Base-by-base conservation (phyloP, 163 green algal genomes). In the Chlorella variabilis region DNA sequence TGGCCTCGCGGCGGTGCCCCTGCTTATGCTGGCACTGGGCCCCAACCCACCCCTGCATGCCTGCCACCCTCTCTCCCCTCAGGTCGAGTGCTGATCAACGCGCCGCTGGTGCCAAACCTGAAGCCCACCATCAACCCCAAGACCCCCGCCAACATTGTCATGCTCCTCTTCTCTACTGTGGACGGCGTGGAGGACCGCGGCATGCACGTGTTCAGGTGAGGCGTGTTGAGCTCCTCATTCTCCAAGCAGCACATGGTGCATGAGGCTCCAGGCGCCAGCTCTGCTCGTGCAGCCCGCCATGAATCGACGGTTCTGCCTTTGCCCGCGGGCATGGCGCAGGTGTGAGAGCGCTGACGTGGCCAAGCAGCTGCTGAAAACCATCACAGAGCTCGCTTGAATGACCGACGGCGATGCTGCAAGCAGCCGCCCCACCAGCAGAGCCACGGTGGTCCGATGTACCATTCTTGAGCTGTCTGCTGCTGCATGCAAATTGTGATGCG, bases 1-100 rank as follows among this genome's bases (percentile, higher is more conserved):
- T 54, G 11, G 15, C 45, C 45, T 54, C 45, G 11, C 45, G 11
- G 45, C 45, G 11, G 11, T 54, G 45, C 15, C n/a, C n/a, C 68
- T 34, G 11, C 41, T 20, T 45, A 8, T 36, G 25, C 65, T 25
- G 17, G n/a, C n/a, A n/a, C n/a, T n/a, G n/a, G n/a, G n/a, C n/a
- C n/a, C n/a, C n/a, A n/a, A n/a, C n/a, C n/a, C n/a, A n/a, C 36
- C 25, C 21, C 41, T 21, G 31, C 45, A 29, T 31, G 36, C 68
- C 42, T 54, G 45, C 15, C 18, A 2, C 31, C 21, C 5, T 39
- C 29, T 39, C 59, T 15, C 41, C 36, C 27, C 42, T 34, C 75
- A 77, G 85, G 85, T 20, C 80, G 69, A n/a, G 61, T 89, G 34
- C 58, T 89, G 81, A 76, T 89, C 59, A 89, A 87, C 49, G 85